phyloP scores from a whole-genome alignment of 352 stramenopile genomes.

The Lagenidium giganteum region DNA sequence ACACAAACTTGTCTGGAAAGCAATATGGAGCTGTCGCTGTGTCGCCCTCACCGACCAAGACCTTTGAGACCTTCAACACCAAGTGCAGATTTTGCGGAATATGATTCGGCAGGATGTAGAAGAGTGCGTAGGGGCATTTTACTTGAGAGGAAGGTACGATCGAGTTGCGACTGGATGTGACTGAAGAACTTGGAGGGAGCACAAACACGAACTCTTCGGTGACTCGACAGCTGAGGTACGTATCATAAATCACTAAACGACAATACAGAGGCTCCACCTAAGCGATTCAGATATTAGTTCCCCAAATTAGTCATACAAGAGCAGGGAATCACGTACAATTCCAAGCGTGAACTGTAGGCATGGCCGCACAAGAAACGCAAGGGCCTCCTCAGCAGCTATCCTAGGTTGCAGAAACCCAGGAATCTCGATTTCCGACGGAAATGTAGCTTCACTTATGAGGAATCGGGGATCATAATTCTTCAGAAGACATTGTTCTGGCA shows the following conservation, averaged over 20 bases:
- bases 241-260: constrained; percentile 58
- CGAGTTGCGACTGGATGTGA: not conserved
- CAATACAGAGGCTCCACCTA: constrained; percentile 64
- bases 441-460: constrained; percentile 28
- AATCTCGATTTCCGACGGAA: constrained; percentile 30
- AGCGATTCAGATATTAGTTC: not conserved
- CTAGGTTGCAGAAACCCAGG: constrained; percentile 38
- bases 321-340: constrained; percentile 25
- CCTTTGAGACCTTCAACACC: constrained; percentile 66
- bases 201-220: constrained; percentile 67
- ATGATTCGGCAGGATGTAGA: constrained; percentile 55
- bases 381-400: constrained; percentile 40
- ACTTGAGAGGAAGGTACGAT: not conserved
- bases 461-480: constrained; percentile 69
- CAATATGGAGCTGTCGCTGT: constrained; percentile 51
- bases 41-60: constrained; percentile 49
- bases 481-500: constrained; percentile 30
- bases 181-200: constrained; percentile 19
- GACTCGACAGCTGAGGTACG: constrained; percentile 36
- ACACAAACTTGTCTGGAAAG: constrained; percentile 46
- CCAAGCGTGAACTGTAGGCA: constrained; percentile 47
- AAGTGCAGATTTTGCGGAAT: constrained; percentile 43
- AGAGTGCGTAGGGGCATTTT: constrained; percentile 22
- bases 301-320: not conserved
- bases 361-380: constrained; percentile 34